Evolutionary conservation across 2,329 filamentous ascomycete species (phyloP), one percentile per base, ranked within the genome.

Genomic region (Helminthosporium solani): DNA sequence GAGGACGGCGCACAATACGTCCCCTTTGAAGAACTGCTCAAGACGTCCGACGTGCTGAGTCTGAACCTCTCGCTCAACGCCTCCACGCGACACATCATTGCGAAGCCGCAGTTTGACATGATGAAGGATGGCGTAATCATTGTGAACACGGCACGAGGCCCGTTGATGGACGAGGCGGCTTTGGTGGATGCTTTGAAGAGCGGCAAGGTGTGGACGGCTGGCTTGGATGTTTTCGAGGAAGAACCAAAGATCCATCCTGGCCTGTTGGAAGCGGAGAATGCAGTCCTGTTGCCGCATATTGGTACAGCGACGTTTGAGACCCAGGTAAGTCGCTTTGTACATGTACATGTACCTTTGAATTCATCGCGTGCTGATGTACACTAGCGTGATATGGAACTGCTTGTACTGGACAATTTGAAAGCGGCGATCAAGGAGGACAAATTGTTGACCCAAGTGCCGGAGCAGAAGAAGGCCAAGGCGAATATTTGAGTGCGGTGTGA

Each of bases 241-340:
- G 80, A 83, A 64, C 78, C 77, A 23, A 76, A 73, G 54, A 74
- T 78, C 37, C 74, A 83, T 50, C 70, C 72, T 1, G 80, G 77
- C 0, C 61, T 79, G 40, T 49, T 80, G 40, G 71, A 73, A 28
- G 68, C 76, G 40, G 71, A 74, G 56, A 77, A 78, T 40, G 74
- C 72, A 3, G 78, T 83, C 54, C 56, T 84, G 53, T 61, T 83
- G 51, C 81, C 81, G 31, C 81, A 84, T 56, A 77, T 84, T 52
- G 81, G 81, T 16, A 84, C 81, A 1, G 75, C 70, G 49, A 83
- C 80, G 9, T 78, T 74, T 58, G 81, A 84, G 64, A 83, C 80
- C 18, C 80, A 83, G 67, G 77, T 69, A 46, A 53, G 63, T 51
- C n/a, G n/a, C n/a, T n/a, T n/a, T n/a, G n/a, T n/a, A n/a, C n/a